These are phyloP conservation scores for Penicillium sp. DNA, from an alignment of 2,329 filamentous ascomycete species.

Conservation along the genomic window DNA sequence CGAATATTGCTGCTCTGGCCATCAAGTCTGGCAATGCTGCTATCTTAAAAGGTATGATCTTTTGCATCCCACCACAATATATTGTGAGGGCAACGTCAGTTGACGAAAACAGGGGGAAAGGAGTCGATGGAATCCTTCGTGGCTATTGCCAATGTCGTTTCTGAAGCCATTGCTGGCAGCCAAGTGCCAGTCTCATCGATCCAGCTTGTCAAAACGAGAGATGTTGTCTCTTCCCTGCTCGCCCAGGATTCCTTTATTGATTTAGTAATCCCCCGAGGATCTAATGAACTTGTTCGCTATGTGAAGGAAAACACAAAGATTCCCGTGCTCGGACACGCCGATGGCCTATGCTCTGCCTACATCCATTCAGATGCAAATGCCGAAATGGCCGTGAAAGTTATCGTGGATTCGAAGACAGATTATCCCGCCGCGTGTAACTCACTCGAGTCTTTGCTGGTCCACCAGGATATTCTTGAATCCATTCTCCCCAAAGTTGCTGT, in stretches of 20 bases:
- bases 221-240: conserved; percentile 85
- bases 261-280: conserved; percentile 88
- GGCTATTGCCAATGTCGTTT: conserved; percentile 83
- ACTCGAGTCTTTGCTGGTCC: conserved; percentile 85
- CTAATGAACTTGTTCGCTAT: conserved; percentile 83
- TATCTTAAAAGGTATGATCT: conserved; percentile 73
- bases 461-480: conserved; percentile 65
- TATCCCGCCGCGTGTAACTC: conserved; percentile 96
- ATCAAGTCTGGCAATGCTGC: conserved; percentile 97
- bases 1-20: conserved; percentile 92
- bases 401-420: conserved; percentile 88
- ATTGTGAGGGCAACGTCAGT: not conserved
- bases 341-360: conserved; percentile 87
- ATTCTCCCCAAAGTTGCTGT: conserved; percentile 70
- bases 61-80: not conserved
- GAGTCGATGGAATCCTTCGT: conserved; percentile 95
- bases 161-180: conserved; percentile 68
- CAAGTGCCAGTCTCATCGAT: conserved; percentile 81
- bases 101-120: conserved; percentile 66
- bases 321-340: conserved; percentile 91
- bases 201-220: conserved; percentile 89
- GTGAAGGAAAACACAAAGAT: conserved; percentile 91
- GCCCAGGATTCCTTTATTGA: conserved; percentile 85
- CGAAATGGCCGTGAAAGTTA: conserved; percentile 68
- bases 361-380: conserved; percentile 74